These are phyloP conservation scores for Tarenaya hassleriana DNA, from an alignment of 345 rosid species.

Conservation along the genomic window DNA sequence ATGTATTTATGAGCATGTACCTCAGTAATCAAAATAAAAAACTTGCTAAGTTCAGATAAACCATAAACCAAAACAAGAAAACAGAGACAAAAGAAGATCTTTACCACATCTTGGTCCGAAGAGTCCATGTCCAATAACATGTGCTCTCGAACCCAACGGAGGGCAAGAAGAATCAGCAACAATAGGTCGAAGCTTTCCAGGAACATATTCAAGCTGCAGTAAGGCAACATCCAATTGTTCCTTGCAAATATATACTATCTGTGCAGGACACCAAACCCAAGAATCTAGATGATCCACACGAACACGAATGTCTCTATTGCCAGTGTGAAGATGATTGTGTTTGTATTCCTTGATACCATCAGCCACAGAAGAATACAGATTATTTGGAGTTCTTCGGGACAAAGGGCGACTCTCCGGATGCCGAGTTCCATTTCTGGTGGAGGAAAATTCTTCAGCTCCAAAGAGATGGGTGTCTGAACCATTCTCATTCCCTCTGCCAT, in stretches of 20 bases:
- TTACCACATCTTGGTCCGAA: constrained; percentile 88
- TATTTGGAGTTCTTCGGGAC: constrained; percentile 18
- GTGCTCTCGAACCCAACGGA: constrained; percentile 59
- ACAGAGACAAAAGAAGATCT: constrained; percentile 10
- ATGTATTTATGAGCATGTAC: no score
- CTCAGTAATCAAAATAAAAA: not conserved
- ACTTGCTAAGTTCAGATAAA: not conserved
- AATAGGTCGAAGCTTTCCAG: constrained; percentile 53
- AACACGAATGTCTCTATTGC: constrained; percentile 48
- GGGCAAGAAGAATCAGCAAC: constrained; percentile 43
- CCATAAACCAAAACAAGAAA: constrained; percentile 9
- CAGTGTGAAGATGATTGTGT: constrained; percentile 31
- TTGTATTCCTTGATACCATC: constrained; percentile 29
- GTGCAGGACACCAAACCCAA: constrained; percentile 79
- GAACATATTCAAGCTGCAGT: constrained; percentile 54
- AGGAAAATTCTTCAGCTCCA: constrained; percentile 29
- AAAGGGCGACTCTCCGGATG: constrained; percentile 23
- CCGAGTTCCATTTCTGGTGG: constrained; percentile 28
- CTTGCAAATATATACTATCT: constrained; percentile 60
- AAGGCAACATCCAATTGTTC: constrained; percentile 85
- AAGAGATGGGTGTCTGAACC: constrained; percentile 16
- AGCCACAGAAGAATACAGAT: constrained; percentile 24
- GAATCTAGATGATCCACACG: constrained; percentile 59
- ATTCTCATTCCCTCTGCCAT: constrained; percentile 30
- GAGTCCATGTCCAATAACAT: constrained; percentile 81